These are phyloP conservation scores for Ceratopteris richardii DNA, from an alignment of 75 land plant species.

Conservation along the genomic window DNA sequence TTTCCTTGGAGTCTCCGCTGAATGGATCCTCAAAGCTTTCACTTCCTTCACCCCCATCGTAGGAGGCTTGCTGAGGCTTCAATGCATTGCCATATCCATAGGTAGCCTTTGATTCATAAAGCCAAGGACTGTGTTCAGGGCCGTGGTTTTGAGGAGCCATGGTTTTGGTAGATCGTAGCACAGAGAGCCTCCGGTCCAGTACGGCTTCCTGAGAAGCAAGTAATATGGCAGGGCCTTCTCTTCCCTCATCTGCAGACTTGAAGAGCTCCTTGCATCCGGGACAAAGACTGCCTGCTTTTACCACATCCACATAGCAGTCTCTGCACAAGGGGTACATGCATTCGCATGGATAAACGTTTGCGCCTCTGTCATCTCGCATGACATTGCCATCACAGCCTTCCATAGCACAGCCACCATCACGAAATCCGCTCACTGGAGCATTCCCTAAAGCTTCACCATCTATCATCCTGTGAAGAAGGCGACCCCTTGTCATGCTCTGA, in stretches of 20 bases:
- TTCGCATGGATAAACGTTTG: conserved; percentile 22
- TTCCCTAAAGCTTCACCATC: conserved; percentile 28
- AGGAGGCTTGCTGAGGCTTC: conserved; percentile 35
- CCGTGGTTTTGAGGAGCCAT: conserved; percentile 19
- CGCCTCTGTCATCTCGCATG: conserved; percentile 73
- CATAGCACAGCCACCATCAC: conserved; percentile 54
- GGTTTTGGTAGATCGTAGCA: conserved; percentile 36
- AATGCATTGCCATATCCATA: conserved; percentile 79
- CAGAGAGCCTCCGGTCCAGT: conserved; percentile 51
- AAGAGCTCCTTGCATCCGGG: conserved; percentile 42
- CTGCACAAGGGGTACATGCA: conserved; percentile 49
- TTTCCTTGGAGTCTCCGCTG: conserved; percentile 36
- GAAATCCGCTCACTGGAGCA: conserved; percentile 40
- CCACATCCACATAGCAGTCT: conserved; percentile 80
- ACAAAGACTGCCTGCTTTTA: conserved; percentile 41
- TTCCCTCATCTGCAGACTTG: conserved; percentile 29
- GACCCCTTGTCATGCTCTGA: conserved; percentile 75
- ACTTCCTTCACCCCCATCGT: conserved; percentile 10
- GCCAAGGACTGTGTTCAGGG: conserved; percentile 69
- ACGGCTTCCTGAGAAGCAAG: conserved; percentile 7
- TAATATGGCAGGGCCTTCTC: conserved; percentile 26
- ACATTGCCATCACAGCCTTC: conserved; percentile 82
- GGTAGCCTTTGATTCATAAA: conserved; percentile 77
- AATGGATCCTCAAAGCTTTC: conserved; percentile 16
- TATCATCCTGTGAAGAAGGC: conserved; percentile 74